Base-by-base conservation (phyloP, 768 basidiomycete species). In the Termitomyces sp. region DNA sequence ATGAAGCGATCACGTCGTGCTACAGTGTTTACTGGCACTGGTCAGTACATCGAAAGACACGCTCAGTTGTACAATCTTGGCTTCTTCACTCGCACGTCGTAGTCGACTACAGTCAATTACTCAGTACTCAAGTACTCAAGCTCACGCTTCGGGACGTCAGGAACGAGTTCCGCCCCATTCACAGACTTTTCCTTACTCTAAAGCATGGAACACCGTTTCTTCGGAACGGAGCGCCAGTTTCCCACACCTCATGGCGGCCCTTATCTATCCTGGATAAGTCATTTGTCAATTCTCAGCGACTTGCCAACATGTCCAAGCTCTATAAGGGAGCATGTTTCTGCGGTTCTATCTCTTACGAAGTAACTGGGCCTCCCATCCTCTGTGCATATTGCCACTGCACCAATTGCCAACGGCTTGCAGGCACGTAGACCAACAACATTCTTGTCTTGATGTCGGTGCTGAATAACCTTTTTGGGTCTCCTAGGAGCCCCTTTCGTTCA, bases 311-410 rank as follows among this genome's bases (percentile, higher is more conserved):
- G 55, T 28, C 55, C 30, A 35, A 45, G 41, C 55, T 72, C 34
- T 66, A 75, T 56, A 68, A 68, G 57, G 86, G 85, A 43, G 68
- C 74, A 37, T 88, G 86, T 66, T 84, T 80, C 62, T 88, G 87
- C 57, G 73, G 78, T n/a, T 59, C 70, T 3, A 69, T 79, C 4
- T 66, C 78, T 0, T 87, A 81, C 58, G 57, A 71, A 45, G 71
- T 83, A 2, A 66, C 65, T 11, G 80, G 79, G 1, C 66, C 64
- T 34, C 83, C 85, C 0, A 59, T 79, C 3, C 68, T 81, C 34
- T 80, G 79, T 58, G 84, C 81, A 5, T 87, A 81, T 62, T 88
- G 84, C 58, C 87, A 88, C 62, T 89, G 87, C 63, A 82, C 82
- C 3, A 65, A 77, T n/a, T 89, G 87, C 62, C 87, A 88, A 66